Evolutionary conservation across 2,329 filamentous ascomycete genomes (phyloP).

Genomic region (Uncinocarpus reesii): DNA sequence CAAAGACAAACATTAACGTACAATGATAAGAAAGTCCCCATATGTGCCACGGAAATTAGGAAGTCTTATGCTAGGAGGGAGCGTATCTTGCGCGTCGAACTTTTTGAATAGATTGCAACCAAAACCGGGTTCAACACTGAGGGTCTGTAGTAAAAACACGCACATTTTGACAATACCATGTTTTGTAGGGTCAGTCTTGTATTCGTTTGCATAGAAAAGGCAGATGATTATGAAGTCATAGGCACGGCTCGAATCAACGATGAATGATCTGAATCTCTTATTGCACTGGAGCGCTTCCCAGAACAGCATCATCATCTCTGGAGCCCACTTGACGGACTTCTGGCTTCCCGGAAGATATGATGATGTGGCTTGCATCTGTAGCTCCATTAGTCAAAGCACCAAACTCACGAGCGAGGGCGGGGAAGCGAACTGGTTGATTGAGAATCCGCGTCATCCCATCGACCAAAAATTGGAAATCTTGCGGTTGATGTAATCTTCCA

Average conservation of each 20-base stretch:
- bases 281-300: conserved; percentile 98
- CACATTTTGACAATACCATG: conserved; percentile 94
- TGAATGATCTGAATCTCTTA: conserved; percentile 90
- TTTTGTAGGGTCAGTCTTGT: conserved; percentile 73
- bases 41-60: conserved; percentile 80
- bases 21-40: conserved; percentile 85
- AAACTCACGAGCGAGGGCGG: conserved; percentile 17
- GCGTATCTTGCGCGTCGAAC: conserved; percentile 78
- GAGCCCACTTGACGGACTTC: conserved; percentile 70
- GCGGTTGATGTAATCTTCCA: conserved; percentile 76
- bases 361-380: conserved; percentile 65
- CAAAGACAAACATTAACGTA: conserved; percentile 35
- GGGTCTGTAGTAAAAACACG: conserved; percentile 87
- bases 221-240: conserved; percentile 88
- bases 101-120: conserved; percentile 78
- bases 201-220: conserved; percentile 84
- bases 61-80: conserved; percentile 72
- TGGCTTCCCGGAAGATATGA: conserved; percentile 84
- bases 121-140: conserved; percentile 88
- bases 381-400: conserved; percentile 14
- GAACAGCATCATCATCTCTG: conserved; percentile 92
- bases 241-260: conserved; percentile 86
- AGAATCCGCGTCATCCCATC: conserved; percentile 89
- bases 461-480: conserved; percentile 95
- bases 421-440: conserved; percentile 58